Evolutionary conservation across 2,329 filamentous ascomycete genomes (phyloP).

Genomic region (Parafenestella ontariensis): DNA sequence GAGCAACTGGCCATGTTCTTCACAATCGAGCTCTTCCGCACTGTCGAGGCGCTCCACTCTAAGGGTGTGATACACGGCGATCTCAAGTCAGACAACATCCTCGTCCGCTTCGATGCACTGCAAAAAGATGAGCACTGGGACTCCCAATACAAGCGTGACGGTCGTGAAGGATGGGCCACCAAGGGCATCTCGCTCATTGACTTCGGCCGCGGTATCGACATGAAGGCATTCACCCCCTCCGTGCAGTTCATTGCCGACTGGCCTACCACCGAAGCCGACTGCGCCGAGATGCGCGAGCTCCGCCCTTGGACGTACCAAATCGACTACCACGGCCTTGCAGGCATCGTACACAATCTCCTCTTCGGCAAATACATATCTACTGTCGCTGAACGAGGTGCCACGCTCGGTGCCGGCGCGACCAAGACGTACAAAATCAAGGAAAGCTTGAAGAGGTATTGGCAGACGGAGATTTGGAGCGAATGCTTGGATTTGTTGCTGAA

Average conservation of each 20-base stretch:
- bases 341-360: conserved; percentile 84
- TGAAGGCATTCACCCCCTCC: conserved; percentile 77
- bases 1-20: conserved; percentile 96
- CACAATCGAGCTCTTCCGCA: conserved; percentile 86
- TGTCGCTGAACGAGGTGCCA: conserved; percentile 56
- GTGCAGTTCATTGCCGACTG: conserved; percentile 95
- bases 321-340: conserved; percentile 92
- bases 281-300: conserved; percentile 92
- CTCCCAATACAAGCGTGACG: conserved; percentile 74
- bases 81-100: conserved; percentile 93
- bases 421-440: conserved; percentile 83
- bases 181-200: conserved; percentile 90
- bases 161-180: conserved; percentile 76
- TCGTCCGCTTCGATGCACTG: conserved; percentile 76
- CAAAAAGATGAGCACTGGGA: conserved; percentile 58
- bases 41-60: conserved; percentile 83
- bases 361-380: conserved; percentile 97
- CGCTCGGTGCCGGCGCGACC: conserved; percentile 62
- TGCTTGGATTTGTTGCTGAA: conserved; percentile 89
- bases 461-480: conserved; percentile 85
- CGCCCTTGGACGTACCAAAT: conserved; percentile 98
- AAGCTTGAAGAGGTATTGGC: conserved; percentile 92
- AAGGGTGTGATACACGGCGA: conserved; percentile 88
- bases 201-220: conserved; percentile 93
- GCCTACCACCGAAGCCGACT: conserved; percentile 87